Base-by-base conservation (phyloP, 805 yeast genomes). In the Spathaspora passalidarum region DNA sequence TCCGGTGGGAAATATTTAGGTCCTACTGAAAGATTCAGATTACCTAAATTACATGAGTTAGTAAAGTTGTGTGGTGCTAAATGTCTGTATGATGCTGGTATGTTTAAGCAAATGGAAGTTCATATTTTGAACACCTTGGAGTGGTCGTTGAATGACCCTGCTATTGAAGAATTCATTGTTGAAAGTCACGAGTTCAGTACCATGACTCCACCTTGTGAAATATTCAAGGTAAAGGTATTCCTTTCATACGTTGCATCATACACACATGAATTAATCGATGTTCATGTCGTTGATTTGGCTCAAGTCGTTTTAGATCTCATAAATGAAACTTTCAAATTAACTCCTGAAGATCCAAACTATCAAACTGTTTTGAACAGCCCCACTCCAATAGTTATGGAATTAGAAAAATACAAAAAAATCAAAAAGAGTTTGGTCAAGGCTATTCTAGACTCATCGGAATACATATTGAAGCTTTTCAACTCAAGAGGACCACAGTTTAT, bases 41-140 rank as follows among this genome's bases (percentile, higher is more conserved):
- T 86, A 41, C 96, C 96, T 38, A 78, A 88, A 52, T 73, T 87
- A 43, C 70, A 77, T 25, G 95, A 88, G 58, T 73, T 88, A 46
- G 81, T 85, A 47, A 80, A 76, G 55, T 71, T 87, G 53, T 87
- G 96, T 67, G 87, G 88, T 40, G 75, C 78, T 39, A 64, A 74
- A 47, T 76, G 81, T 55, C 75, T 75, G 46, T 83, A 83, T 57
- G 69, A 67, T 45, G 58, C 53, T 23, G 59, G 62, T 6, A 68
- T 69, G 75, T 71, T 71, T 55, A 80, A 79, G 49, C 91, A 86
- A 63, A 87, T 86, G 92, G 76, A 71, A 55, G 56, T 69, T 56
- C 76, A 71, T 52, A 63, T 71, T 34, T 61, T 71, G 44, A 53
- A 61, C 36, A 71, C 76, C 16, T 63, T 71, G 45, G 83, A 79